Percentiles rank a stretch among this genome's conserved stretches.
phyloP scores from a whole-genome alignment of 2,329 filamentous ascomycete species.

The Aspergillus aculeatinus region DNA sequence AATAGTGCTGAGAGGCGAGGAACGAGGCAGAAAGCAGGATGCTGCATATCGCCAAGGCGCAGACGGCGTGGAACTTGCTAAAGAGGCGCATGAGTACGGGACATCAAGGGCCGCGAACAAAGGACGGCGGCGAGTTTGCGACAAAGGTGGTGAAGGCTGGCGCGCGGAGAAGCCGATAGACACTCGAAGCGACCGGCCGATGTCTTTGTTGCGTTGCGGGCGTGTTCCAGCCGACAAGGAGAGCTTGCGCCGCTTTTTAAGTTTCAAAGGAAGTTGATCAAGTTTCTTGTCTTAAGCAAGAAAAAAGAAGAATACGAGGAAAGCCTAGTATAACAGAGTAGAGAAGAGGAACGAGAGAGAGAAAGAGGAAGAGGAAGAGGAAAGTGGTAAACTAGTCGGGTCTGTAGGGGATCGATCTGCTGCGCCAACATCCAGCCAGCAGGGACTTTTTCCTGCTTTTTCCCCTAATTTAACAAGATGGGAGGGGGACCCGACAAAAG shows the following conservation, averaged over 20 bases:
- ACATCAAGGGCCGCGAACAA: constrained; percentile 18
- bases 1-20: constrained; percentile 26
- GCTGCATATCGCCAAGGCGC: constrained; percentile 29
- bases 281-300: background rate
- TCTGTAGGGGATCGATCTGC: background rate
- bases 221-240: constrained; percentile 3
- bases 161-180: constrained; percentile 5
- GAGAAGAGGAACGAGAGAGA: background rate
- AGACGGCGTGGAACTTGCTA: constrained; percentile 33
- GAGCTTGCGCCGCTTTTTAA: background rate
- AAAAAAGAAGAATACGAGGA: background rate
- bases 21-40: constrained; percentile 32
- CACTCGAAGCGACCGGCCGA: constrained; percentile 6
- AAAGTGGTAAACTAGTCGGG: background rate
- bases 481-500: background rate
- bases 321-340: background rate
- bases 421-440: background rate
- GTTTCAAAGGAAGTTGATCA: background rate
- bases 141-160: background rate
- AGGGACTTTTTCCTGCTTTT: constrained; percentile 4
- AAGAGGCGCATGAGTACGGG: constrained; percentile 26
- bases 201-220: constrained; percentile 10
- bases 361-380: background rate
- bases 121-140: background rate
- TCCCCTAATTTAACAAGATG: background rate